A percentile compares a stretch with the other conserved stretches of the same genome.
Conservation (phyloP, 371 early-diverging fungal genomes). For the Rhizopus arrhizus region DNA sequence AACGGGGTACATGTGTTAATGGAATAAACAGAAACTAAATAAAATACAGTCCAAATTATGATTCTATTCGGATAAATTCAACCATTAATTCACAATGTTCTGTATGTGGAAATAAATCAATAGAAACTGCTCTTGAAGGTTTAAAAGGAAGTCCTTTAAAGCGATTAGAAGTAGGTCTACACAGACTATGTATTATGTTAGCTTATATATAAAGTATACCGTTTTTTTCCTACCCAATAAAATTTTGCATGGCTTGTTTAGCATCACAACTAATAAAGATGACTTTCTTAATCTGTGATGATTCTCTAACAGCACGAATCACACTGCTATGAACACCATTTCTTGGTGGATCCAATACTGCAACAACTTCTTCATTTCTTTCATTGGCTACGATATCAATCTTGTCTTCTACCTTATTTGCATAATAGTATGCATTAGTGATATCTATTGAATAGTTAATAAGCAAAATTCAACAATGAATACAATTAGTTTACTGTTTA, state of each 20-base stretch:
- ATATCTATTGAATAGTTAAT: slow-evolving; percentile 20
- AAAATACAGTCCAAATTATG: not conserved
- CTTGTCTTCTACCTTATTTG: slow-evolving; percentile 63
- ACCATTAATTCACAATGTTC: slow-evolving; percentile 69
- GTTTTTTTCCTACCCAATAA: slow-evolving; percentile 54
- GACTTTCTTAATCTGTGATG: slow-evolving; percentile 55
- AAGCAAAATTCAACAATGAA: not conserved
- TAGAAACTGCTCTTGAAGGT: slow-evolving; percentile 55
- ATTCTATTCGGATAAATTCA: slow-evolving; percentile 46
- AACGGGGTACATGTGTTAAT: no score
- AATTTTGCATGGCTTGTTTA: slow-evolving; percentile 59
- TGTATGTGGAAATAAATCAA: slow-evolving; percentile 83
- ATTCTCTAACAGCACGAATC: slow-evolving; percentile 61
- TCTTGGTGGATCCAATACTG: slow-evolving; percentile 77
- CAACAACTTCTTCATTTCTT: slow-evolving; percentile 42
- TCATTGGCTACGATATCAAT: slow-evolving; percentile 43
- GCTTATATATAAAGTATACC: not conserved
- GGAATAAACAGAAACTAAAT: no score
- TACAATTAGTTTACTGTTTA: slow-evolving; percentile 53
- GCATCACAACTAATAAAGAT: slow-evolving; percentile 76
- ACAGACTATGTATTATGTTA: slow-evolving; percentile 23
- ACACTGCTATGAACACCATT: slow-evolving; percentile 61
- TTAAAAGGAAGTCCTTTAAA: slow-evolving; percentile 59
- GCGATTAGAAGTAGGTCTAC: slow-evolving; percentile 59
- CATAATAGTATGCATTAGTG: slow-evolving; percentile 55